Evolutionary conservation across 805 yeast species (phyloP).

Genomic region (Myxozyma sirexii): DNA sequence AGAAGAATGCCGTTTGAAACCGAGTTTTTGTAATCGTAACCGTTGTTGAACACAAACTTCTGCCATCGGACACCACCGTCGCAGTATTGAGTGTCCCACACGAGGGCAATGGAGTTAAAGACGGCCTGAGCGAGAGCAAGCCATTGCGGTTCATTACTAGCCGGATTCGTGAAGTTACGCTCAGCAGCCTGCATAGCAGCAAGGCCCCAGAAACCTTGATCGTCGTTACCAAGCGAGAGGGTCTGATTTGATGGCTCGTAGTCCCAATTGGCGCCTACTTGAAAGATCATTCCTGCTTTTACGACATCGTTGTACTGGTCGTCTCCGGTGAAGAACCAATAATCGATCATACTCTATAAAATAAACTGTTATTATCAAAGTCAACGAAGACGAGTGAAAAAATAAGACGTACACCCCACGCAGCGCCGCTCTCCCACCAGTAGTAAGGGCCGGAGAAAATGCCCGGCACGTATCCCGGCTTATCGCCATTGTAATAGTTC

Average conservation of each 20-base stretch:
- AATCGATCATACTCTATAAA: conserved; percentile 53
- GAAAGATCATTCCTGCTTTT: conserved; percentile 63
- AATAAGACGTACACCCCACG: conserved; percentile 48
- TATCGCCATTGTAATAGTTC: conserved; percentile 67
- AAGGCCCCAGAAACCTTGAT: conserved; percentile 91
- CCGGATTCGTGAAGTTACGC: conserved; percentile 75
- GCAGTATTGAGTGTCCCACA: conserved; percentile 72
- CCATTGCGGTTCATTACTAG: conserved; percentile 65
- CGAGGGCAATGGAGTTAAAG: conserved; percentile 75
- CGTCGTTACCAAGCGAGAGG: conserved; percentile 88
- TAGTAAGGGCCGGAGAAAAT: conserved; percentile 87
- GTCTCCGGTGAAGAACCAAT: conserved; percentile 69
- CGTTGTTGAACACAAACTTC: conserved; percentile 84
- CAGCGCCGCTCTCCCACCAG: conserved; percentile 96
- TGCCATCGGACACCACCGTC: conserved; percentile 91
- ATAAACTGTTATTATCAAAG: not conserved
- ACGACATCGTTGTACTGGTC: conserved; percentile 61
- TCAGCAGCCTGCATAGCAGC: conserved; percentile 85
- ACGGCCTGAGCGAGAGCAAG: conserved; percentile 79
- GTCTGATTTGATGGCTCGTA: conserved; percentile 82
- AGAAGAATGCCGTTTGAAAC: conserved; percentile 84
- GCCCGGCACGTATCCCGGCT: conserved; percentile 77
- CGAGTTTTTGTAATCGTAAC: conserved; percentile 85
- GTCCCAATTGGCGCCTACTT: conserved; percentile 64
- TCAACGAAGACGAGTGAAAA: too few relatives aligned